Evolutionary conservation across 2,329 filamentous ascomycete species (phyloP), one percentile per base, ranked within the genome.

Genomic region (Diaporthe ilicicola): DNA sequence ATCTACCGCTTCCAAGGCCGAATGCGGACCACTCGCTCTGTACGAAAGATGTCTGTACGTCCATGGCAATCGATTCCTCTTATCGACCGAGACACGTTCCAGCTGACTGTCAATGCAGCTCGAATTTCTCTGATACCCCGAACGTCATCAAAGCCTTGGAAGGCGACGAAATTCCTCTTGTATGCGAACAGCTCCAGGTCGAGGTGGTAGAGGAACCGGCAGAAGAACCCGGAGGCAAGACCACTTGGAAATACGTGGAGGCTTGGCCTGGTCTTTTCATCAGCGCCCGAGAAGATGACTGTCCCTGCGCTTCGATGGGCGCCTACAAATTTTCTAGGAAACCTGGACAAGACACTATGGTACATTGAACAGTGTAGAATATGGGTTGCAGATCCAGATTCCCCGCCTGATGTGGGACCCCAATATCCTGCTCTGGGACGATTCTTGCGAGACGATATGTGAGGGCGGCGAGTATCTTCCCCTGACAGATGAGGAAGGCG

Each of bases 221-320:
- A 3, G n/a, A 37, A 37, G 32, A 13, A 34, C n/a, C 53, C 9
- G 53, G 17, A 1, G 32, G 10, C 10, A 9, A 6, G 10, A 3
- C 10, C 12, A 37, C 19, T 2, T 8, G 8, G 32, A 13, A 19
- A n/a, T 34, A 22, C 2, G n/a, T 22, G 34, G 53, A 37, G n/a
- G 32, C 29, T 37, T 7, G 42, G 61, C 7, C 29, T 55, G 44
- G 44, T 65, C 61, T 48, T 65, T 29, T 65, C 48, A 24, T 50
- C 27, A 13, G 61, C 42, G 29, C 61, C 29, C 19, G 29, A 65
- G 12, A 65, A 65, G 44, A 24, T 65, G 61, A 51, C 27, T 17
- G 61, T 48, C 8, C 61, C 42, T 12, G 61, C 44, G 44, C 48
- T 65, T 6, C 61, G 29, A 12, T 50, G 67, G 67, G 55, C 46